Evolutionary conservation across 2,329 filamentous ascomycete species (phyloP).

Genomic region (Fusarium austroafricanum): DNA sequence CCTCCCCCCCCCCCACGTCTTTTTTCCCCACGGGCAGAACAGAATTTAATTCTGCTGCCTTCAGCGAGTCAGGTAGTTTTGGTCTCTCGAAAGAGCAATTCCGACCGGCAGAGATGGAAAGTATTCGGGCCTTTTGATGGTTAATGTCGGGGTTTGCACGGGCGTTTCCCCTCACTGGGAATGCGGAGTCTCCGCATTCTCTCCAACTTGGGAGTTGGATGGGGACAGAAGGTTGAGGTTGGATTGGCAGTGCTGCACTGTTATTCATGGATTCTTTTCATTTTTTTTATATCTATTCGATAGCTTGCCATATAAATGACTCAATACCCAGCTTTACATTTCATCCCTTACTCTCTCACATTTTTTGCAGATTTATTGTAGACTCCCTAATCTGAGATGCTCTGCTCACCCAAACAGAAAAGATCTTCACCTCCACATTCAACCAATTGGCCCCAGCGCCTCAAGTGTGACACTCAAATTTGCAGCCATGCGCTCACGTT

Average conservation of each 20-base stretch:
- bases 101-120: neutral
- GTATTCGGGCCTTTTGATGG: slow-evolving; percentile 25
- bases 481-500: slow-evolving; percentile 7
- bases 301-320: neutral
- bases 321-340: too few relatives aligned
- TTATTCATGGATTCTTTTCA: neutral
- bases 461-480: slow-evolving; percentile 30
- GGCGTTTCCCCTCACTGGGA: slow-evolving; percentile 10
- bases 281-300: neutral
- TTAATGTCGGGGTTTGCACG: slow-evolving; percentile 4
- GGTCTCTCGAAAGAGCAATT: neutral
- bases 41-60: slow-evolving; percentile 17
- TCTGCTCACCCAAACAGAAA: slow-evolving; percentile 3
- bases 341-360: too few relatives aligned
- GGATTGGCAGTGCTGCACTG: neutral
- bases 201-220: slow-evolving; percentile 27
- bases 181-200: slow-evolving; percentile 40
- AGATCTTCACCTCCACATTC: slow-evolving; percentile 9
- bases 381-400: neutral
- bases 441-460: neutral
- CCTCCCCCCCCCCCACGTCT: neutral
- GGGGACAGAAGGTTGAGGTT: neutral
- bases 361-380: neutral
- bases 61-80: neutral
- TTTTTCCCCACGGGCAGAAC: slow-evolving; percentile 30